Base-by-base conservation (phyloP, 192 early-diverging fungal species). In the Haplosporangium gracile region DNA sequence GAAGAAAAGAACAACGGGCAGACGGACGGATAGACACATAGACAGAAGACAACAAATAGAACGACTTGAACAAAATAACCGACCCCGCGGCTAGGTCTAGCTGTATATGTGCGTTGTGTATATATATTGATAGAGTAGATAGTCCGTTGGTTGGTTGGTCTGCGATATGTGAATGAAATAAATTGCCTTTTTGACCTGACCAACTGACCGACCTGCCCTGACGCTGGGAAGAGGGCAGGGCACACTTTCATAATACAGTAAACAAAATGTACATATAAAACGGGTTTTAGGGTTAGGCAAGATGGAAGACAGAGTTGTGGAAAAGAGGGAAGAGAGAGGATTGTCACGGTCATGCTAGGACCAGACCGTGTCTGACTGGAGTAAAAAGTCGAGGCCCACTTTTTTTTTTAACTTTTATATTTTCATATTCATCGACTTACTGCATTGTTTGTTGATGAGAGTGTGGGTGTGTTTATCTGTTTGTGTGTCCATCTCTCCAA, bases 331-430 rank as follows among this genome's bases (percentile, higher is more conserved):
- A 29, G 26, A 3, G n/a, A 18, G 55, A 10, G n/a, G 2, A 24
- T 5, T 57, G 55, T 26, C 26, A 65, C 4, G 60, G 60, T 65
- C 60, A 65, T 65, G 60, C 60, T 11, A 15, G 60, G 60, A 65
- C 60, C 60, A 65, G 60, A 65, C 60, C 29, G 60, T 65, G 60
- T 65, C 29, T 65, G 60, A 65, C 32, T 65, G 60, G 60, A 65
- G 60, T 8, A 65, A 65, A 65, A 65, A 65, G 60, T 29, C 60
- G 60, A 65, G 60, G 60, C 60, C 60, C 60, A 65, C 29, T 65
- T 65, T 34, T 65, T 60, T 60, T 26, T 60, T 60, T 11, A 32
- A 32, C 32, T 65, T 32, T 57, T 57, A 7, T 57, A 2, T 16
- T 8, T 4, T 18, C 2, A 4, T 18, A 6, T 26, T 65, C 43